Evolutionary conservation across 1,284 basidiomycete species (phyloP).

Genomic region (Trichosporon sp.): DNA sequence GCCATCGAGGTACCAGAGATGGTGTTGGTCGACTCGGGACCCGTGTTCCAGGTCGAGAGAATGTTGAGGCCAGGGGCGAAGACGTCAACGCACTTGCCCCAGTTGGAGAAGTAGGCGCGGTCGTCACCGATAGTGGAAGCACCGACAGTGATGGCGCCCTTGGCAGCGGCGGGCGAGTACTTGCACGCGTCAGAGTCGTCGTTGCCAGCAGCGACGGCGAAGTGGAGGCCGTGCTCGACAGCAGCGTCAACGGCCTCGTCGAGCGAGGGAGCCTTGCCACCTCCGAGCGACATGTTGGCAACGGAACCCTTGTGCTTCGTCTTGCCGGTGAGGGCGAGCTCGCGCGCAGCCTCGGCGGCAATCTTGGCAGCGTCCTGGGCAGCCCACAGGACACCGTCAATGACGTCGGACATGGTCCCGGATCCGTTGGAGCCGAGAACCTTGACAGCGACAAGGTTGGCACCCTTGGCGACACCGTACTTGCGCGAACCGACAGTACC

Average conservation of each 20-base stretch:
- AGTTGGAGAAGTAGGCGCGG: conserved; percentile 86
- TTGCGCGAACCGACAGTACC: conserved; percentile 75
- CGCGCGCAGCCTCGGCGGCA: conserved; percentile 64
- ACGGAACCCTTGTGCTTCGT: conserved; percentile 90
- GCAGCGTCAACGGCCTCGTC: conserved; percentile 85
- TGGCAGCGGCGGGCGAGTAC: conserved; percentile 76
- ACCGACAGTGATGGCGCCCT: conserved; percentile 81
- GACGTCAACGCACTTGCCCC: conserved; percentile 75
- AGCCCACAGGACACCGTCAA: conserved; percentile 83
- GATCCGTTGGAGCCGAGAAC: conserved; percentile 91
- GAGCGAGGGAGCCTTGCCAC: conserved; percentile 86
- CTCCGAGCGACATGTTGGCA: conserved; percentile 97
- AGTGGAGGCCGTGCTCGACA: conserved; percentile 82
- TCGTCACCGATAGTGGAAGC: conserved; percentile 78
- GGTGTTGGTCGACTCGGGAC: conserved; percentile 65
- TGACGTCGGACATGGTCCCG: conserved; percentile 94
- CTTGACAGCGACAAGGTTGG: conserved; percentile 91
- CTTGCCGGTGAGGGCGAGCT: conserved; percentile 67
- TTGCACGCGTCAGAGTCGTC: conserved; percentile 68
- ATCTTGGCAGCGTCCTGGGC: conserved; percentile 64
- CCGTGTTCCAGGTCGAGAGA: conserved; percentile 72
- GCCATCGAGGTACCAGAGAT: conserved; percentile 66
- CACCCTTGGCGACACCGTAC: conserved; percentile 94
- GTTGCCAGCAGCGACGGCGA: conserved; percentile 88
- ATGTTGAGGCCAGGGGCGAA: conserved; percentile 83